These are phyloP conservation scores for Pistacia vera DNA, from an alignment of 345 rosid species.

Conservation along the genomic window DNA sequence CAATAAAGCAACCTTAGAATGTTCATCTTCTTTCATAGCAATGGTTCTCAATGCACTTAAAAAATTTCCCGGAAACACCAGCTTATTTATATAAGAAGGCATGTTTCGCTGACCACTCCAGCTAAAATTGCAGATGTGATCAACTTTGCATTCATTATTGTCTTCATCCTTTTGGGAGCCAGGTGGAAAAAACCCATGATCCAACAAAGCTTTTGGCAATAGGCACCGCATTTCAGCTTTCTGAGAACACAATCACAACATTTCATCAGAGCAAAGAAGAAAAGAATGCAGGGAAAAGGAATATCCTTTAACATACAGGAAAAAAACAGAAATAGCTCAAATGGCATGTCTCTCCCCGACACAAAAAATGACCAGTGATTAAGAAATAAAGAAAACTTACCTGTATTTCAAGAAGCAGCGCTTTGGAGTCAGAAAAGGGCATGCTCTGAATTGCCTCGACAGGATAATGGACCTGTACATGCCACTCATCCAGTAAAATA, in stretches of 20 bases:
- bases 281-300: background rate
- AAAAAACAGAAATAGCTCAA: background rate
- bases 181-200: constrained; percentile 61
- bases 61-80: constrained; percentile 85
- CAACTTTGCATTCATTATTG: constrained; percentile 24
- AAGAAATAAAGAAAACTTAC: constrained; percentile 33
- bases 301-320: background rate
- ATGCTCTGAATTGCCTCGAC: constrained; percentile 66
- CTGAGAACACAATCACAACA: constrained; percentile 40
- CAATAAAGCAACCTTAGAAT: constrained; percentile 64
- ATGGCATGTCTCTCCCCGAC: background rate
- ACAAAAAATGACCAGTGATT: background rate
- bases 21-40: constrained; percentile 77
- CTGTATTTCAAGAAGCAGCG: constrained; percentile 88
- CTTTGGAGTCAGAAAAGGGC: constrained; percentile 73
- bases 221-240: constrained; percentile 84
- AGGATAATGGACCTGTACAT: constrained; percentile 85
- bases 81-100: constrained; percentile 71
- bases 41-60: constrained; percentile 82
- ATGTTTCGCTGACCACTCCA: constrained; percentile 88
- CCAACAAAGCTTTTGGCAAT: constrained; percentile 64
- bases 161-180: constrained; percentile 37
- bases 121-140: constrained; percentile 55
- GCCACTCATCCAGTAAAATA: background rate
- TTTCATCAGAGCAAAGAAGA: constrained; percentile 18